A percentile compares a stretch with the other conserved stretches of the same genome.
phyloP scores from a whole-genome alignment of 495 filamentous ascomycete genomes.

The Aspergillus sclerotiicarbonarius region DNA sequence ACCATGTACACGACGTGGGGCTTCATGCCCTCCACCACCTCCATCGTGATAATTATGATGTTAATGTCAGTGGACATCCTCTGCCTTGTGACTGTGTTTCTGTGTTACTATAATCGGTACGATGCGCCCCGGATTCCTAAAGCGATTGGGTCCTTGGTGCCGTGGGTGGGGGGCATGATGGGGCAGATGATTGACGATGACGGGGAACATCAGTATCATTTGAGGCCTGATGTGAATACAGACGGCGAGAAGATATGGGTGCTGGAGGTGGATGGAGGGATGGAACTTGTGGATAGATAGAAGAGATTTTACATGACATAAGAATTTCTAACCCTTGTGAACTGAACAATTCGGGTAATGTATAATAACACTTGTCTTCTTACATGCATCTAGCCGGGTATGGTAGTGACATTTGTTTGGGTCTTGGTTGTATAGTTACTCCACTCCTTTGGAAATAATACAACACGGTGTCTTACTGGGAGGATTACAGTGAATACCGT shows the following conservation, averaged over 20 bases:
- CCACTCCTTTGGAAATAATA: too few species aligned
- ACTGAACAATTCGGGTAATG: too few species aligned
- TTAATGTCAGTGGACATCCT: conserved; percentile 23
- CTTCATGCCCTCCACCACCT: conserved; percentile 15
- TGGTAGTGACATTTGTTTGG: too few species aligned
- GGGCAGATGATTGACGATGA: neutral
- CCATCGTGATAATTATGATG: conserved; percentile 22
- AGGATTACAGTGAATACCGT: too few species aligned
- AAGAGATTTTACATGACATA: too few species aligned
- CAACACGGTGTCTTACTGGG: too few species aligned
- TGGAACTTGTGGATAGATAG: neutral
- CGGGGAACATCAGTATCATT: neutral
- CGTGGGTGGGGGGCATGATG: conserved; percentile 16
- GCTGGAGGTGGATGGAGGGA: neutral
- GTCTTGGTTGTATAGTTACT: too few species aligned
- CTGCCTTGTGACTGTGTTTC: conserved; percentile 19
- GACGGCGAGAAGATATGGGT: neutral
- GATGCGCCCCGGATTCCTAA: conserved; percentile 22
- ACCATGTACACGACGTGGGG: conserved; percentile 13
- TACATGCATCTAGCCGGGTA: too few species aligned
- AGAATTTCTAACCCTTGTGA: too few species aligned
- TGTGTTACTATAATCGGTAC: conserved; percentile 14
- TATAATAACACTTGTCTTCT: too few species aligned
- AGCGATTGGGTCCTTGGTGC: conserved; percentile 24
- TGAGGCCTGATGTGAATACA: neutral